Evolutionary conservation across 345 rosid genomes (phyloP).

Genomic region (Turnera subulata): DNA sequence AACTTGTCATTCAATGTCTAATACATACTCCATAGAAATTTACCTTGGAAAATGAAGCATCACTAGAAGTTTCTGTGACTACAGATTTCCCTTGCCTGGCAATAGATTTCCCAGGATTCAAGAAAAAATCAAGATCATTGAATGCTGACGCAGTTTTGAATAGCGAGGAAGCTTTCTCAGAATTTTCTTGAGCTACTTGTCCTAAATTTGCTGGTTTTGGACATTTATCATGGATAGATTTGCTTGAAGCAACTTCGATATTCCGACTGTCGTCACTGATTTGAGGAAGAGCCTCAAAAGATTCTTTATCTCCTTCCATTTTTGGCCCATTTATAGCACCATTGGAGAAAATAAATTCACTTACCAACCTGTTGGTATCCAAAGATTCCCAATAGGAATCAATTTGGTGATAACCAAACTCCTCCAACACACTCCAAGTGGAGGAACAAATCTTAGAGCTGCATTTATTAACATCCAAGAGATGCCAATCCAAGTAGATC

Average conservation of each 20-base stretch:
- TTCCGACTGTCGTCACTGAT: slow-evolving; percentile 22
- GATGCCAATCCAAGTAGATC: slow-evolving; percentile 86
- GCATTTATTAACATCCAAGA: slow-evolving; percentile 55
- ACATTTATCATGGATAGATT: slow-evolving; percentile 17
- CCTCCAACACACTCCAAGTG: slow-evolving; percentile 32
- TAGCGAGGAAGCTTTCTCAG: slow-evolving; percentile 40
- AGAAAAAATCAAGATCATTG: slow-evolving; percentile 82
- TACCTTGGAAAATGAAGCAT: slow-evolving; percentile 29
- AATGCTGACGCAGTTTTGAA: slow-evolving; percentile 66
- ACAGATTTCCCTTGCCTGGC: slow-evolving; percentile 27
- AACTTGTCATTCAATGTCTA: no score
- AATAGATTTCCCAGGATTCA: slow-evolving; percentile 63
- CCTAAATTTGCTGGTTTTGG: slow-evolving; percentile 28
- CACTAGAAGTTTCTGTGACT: slow-evolving; percentile 21
- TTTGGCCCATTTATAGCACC: slow-evolving; percentile 29
- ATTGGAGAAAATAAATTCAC: slow-evolving; percentile 56
- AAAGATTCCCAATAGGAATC: slow-evolving; percentile 33
- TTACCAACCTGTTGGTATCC: slow-evolving; percentile 40
- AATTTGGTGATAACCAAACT: slow-evolving; percentile 32
- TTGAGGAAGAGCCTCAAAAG: slow-evolving; percentile 22
- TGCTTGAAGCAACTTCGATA: slow-evolving; percentile 28
- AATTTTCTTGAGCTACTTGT: slow-evolving; percentile 31
- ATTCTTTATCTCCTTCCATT: slow-evolving; percentile 36
- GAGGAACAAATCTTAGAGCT: slow-evolving; percentile 25
- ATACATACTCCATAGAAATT: neutral